Conservation (phyloP, 2,329 filamentous ascomycete genomes). For the Penicillium sp. region DNA sequence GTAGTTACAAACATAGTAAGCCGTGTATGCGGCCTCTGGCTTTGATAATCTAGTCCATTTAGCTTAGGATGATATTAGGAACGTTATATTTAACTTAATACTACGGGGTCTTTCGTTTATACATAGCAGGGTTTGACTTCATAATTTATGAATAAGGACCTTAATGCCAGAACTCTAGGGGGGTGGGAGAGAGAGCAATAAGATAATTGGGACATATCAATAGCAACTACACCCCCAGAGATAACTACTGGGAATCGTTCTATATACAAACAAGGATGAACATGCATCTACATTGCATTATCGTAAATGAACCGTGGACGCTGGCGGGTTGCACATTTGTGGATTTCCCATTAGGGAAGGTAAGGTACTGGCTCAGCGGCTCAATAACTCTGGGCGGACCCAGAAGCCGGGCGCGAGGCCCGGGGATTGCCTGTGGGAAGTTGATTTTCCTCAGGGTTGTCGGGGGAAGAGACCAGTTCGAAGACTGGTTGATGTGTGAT, state of each 20-base stretch:
- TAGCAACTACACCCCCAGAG: not conserved
- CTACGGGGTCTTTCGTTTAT: no score
- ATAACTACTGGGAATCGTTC: not conserved
- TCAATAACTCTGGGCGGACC: not conserved
- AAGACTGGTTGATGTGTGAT: not conserved
- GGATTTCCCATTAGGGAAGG: not conserved
- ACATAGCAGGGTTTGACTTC: no score
- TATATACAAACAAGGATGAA: conserved; percentile 6
- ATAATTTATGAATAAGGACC: no score
- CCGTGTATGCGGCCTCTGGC: no score
- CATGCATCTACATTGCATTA: not conserved
- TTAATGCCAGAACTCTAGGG: no score
- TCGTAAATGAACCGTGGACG: not conserved
- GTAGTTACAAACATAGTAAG: not conserved
- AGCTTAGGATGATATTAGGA: no score
- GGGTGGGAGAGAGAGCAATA: no score
- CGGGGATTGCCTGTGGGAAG: not conserved
- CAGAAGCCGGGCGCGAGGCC: conserved; percentile 7
- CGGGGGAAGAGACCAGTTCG: not conserved
- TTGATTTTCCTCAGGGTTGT: not conserved
- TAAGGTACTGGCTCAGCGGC: not conserved
- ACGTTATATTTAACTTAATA: no score
- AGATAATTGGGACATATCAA: not conserved
- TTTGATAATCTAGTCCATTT: no score
- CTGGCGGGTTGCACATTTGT: not conserved